Evolutionary conservation across 2,329 filamentous ascomycete species (phyloP).

Genomic region (Ceratocystis diversiconidia): DNA sequence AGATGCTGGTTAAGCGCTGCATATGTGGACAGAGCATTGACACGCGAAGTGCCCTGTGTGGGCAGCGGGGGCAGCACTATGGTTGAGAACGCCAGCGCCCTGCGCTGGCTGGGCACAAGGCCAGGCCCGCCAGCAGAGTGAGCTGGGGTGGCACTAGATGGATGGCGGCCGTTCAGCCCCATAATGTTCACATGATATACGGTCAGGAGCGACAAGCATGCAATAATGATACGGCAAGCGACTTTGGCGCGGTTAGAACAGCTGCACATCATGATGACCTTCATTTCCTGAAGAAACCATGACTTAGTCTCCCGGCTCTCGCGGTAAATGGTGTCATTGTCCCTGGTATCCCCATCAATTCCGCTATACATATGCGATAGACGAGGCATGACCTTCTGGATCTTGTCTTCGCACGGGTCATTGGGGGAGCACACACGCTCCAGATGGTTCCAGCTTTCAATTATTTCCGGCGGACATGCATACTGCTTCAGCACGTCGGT

Average conservation of each 20-base stretch:
- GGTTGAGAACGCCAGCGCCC: slow-evolving; percentile 5
- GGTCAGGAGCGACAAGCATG: slow-evolving; percentile 9
- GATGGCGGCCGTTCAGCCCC: not conserved
- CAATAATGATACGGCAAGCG: slow-evolving; percentile 5
- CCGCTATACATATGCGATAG: not conserved
- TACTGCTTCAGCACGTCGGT: not conserved
- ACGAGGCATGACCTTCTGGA: slow-evolving; percentile 5
- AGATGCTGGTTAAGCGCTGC: not conserved
- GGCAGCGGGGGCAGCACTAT: slow-evolving; percentile 9
- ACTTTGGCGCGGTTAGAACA: slow-evolving; percentile 6
- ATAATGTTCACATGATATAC: slow-evolving; percentile 12
- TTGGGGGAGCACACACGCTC: not conserved
- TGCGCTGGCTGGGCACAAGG: not conserved
- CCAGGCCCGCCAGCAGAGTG: not conserved
- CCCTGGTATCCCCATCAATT: not conserved
- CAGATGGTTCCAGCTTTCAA: not conserved
- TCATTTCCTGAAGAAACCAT: slow-evolving; percentile 10
- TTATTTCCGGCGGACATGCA: not conserved
- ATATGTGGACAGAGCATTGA: not conserved
- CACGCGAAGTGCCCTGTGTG: not conserved
- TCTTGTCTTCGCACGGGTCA: slow-evolving; percentile 1
- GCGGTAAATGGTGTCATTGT: not conserved
- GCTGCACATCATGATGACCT: not conserved
- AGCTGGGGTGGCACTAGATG: not conserved
- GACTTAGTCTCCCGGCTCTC: not conserved